phyloP scores from a whole-genome alignment of 495 filamentous ascomycete genomes.

The Neurospora sp. region DNA sequence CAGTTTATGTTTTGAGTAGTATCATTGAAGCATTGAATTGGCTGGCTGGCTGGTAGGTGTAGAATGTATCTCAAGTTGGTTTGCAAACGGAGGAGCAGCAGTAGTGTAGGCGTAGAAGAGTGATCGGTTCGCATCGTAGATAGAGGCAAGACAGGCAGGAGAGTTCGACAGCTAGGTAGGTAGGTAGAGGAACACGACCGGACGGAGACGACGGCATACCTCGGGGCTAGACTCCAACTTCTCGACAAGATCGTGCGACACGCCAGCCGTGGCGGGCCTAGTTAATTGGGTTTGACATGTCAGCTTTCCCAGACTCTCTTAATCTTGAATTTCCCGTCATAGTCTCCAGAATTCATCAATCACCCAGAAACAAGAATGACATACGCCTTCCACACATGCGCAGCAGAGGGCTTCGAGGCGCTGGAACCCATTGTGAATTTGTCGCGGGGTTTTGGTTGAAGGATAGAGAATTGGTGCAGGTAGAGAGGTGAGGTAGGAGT shows the following conservation, averaged over 20 bases:
- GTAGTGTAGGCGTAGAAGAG: neutral
- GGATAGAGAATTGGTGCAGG: neutral
- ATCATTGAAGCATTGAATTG: neutral
- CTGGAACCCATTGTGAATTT: conserved; percentile 34
- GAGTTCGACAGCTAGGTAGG: neutral
- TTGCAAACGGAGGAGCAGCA: neutral
- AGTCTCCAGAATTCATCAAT: neutral
- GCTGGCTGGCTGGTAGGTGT: conserved; percentile 2
- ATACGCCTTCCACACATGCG: conserved; percentile 40
- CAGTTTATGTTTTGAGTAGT: neutral
- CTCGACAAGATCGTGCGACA: conserved; percentile 76
- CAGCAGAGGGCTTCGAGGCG: conserved; percentile 35
- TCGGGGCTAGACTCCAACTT: conserved; percentile 74
- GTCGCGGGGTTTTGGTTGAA: neutral
- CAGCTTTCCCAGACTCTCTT: neutral
- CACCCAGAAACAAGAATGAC: conserved; percentile 6
- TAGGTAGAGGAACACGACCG: neutral
- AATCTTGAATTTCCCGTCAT: neutral
- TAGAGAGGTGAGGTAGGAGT: neutral
- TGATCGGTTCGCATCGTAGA: neutral
- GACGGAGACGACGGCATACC: conserved; percentile 40
- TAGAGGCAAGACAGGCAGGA: neutral
- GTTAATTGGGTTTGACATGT: conserved; percentile 2
- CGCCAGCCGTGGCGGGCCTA: conserved; percentile 74
- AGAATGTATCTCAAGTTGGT: neutral